phyloP scores from a whole-genome alignment of 495 filamentous ascomycete genomes.

The Cairneyella variabilis region DNA sequence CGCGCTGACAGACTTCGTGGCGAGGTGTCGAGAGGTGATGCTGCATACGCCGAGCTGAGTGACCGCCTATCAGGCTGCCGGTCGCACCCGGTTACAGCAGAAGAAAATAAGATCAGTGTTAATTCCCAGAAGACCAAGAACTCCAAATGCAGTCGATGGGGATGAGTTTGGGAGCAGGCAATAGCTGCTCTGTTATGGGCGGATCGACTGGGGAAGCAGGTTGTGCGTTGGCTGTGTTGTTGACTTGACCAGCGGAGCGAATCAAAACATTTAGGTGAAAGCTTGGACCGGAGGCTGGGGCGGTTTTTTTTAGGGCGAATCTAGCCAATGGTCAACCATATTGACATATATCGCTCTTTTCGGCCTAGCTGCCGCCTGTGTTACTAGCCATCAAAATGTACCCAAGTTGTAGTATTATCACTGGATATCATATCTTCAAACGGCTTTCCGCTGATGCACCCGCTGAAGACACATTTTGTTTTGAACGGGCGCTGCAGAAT shows the following conservation, averaged over 20 bases:
- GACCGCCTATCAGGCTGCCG: not conserved
- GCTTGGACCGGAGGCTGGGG: not conserved
- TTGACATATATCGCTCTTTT: no score
- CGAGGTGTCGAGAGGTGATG: not conserved
- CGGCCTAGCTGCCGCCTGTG: no score
- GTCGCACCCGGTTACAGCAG: slow-evolving; percentile 1
- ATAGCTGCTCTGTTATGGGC: slow-evolving; percentile 10
- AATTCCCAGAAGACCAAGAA: no score
- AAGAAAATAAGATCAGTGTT: not conserved
- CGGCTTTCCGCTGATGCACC: not conserved
- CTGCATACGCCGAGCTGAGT: not conserved
- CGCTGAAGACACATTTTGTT: not conserved
- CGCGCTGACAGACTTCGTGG: not conserved
- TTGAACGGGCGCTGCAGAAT: not conserved
- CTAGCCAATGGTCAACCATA: no score
- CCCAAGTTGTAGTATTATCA: not conserved
- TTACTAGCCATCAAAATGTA: no score
- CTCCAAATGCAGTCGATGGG: not conserved
- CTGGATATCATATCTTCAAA: not conserved
- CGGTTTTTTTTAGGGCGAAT: no score
- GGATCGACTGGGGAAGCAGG: not conserved
- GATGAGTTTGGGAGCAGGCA: not conserved
- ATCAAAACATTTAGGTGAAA: not conserved
- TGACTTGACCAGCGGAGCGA: not conserved
- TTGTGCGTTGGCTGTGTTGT: not conserved